Evolutionary conservation across 2,329 filamentous ascomycete genomes (phyloP), one percentile per base, ranked within the genome.

Genomic region (Aspergillus pseudoterreus): DNA sequence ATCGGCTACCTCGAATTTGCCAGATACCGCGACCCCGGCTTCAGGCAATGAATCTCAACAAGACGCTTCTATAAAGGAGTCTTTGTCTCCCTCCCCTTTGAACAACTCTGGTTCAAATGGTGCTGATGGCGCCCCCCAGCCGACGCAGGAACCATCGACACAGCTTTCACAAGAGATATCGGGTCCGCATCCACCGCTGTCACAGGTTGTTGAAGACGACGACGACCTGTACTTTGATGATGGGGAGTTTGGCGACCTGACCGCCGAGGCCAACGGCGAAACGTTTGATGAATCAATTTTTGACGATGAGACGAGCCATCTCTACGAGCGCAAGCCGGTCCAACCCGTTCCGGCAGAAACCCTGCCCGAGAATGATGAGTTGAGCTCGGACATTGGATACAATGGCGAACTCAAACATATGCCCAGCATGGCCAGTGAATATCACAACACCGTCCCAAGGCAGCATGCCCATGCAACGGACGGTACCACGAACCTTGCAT

Each of bases 191-290:
- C 38, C 55, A 14, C 19, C 33, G 14, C 15, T 32, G 4, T 43
- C 52, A 41, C 56, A 58, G 32, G 24, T 53, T 12, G 21, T 61
- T 5, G 56, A 52, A 14, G 52, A 58, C 6, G 56, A 58, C 30
- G 72, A 75, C 45, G 74, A 77, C 51, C 53, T 77, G 24, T 77
- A 77, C 47, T 77, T 74, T 54, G 74, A 77, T 47, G 75, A 77
- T 58, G 75, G 75, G 21, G 70, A 74, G 48, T 75, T 75, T 52
- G 73, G 68, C 35, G 72, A 75, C 24, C 57, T 75, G 11, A 59
- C 59, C 15, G 57, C 63, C 4, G 64, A 70, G 11, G 57, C 64
- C 17, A 60, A 63, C 9, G 63, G 62, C n/a, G 63, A 64, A 27
- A 57, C 55, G 1, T 77, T 78, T 56, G 75, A 78, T 51, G 75